These are phyloP conservation scores for Aureobasidium lini DNA, from an alignment of 2,329 filamentous ascomycete species.

Conservation along the genomic window DNA sequence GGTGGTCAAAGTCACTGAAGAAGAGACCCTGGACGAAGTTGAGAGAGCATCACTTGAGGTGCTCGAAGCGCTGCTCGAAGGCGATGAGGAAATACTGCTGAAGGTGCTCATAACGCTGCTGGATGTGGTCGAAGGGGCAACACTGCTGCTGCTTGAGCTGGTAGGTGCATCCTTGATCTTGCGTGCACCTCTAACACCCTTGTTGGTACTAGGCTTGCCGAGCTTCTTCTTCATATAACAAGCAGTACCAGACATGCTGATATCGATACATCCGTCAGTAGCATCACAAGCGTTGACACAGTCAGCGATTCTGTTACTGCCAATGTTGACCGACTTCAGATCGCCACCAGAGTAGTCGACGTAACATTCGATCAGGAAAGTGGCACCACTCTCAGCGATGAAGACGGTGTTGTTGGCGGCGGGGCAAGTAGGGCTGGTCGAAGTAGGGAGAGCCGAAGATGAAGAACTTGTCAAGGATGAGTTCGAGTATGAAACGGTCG, in stretches of 20 bases:
- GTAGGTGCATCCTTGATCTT: constrained; percentile 5
- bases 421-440: constrained; percentile 10
- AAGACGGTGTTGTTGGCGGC: constrained; percentile 4
- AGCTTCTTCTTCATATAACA: constrained; percentile 14
- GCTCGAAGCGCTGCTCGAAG: background rate
- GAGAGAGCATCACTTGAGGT: background rate
- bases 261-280: constrained; percentile 14
- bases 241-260: constrained; percentile 14
- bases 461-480: background rate
- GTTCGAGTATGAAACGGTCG: background rate
- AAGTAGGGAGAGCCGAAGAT: background rate
- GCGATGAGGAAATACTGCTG: background rate
- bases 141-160: background rate
- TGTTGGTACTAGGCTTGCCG: background rate
- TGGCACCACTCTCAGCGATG: constrained; percentile 10
- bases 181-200: constrained; percentile 4
- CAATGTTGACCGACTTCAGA: constrained; percentile 10
- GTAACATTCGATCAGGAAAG: constrained; percentile 12
- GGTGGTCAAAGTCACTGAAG: background rate
- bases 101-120: background rate
- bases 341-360: constrained; percentile 14
- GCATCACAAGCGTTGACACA: constrained; percentile 14
- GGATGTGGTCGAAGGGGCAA: background rate
- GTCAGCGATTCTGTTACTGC: constrained; percentile 11
- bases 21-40: background rate